These are phyloP conservation scores for Purshia tridentata DNA, from an alignment of 306 rosid genomes.

Conservation along the genomic window DNA sequence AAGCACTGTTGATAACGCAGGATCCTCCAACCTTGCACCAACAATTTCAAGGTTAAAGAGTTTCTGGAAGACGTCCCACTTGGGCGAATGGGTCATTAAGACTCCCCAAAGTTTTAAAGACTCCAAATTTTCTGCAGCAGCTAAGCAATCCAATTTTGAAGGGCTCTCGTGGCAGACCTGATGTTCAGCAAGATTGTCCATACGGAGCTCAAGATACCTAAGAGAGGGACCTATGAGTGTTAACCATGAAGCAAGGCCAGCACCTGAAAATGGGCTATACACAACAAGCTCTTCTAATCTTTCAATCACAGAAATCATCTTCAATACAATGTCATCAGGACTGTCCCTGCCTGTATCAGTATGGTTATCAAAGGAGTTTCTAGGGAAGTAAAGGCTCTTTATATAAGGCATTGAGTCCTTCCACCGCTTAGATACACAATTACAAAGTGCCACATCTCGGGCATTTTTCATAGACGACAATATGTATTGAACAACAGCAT, in stretches of 20 bases:
- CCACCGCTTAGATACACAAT: constrained; percentile 87
- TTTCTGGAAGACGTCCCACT: constrained; percentile 68
- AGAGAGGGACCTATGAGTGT: constrained; percentile 53
- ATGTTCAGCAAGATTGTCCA: constrained; percentile 66
- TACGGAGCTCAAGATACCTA: constrained; percentile 71
- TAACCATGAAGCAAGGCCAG: constrained; percentile 87
- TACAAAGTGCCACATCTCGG: constrained; percentile 77
- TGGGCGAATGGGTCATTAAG: constrained; percentile 61
- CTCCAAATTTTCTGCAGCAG: constrained; percentile 60
- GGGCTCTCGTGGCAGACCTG: constrained; percentile 47
- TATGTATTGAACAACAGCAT: constrained; percentile 72
- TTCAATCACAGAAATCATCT: constrained; percentile 61
- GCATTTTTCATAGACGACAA: constrained; percentile 66
- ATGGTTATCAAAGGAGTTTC: constrained; percentile 65
- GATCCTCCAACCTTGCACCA: constrained; percentile 76
- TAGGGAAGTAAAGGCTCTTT: constrained; percentile 71
- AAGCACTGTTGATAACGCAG: constrained; percentile 50
- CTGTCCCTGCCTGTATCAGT: constrained; percentile 28
- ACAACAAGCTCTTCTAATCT: constrained; percentile 73
- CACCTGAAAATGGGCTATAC: constrained; percentile 68
- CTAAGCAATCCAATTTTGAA: constrained; percentile 70
- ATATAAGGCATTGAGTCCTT: constrained; percentile 60
- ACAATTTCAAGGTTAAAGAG: constrained; percentile 81
- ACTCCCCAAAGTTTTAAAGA: constrained; percentile 92
- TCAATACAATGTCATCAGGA: constrained; percentile 60